Evolutionary conservation across 2,329 filamentous ascomycete genomes (phyloP).

Genomic region (Pyricularia pennisetigena): DNA sequence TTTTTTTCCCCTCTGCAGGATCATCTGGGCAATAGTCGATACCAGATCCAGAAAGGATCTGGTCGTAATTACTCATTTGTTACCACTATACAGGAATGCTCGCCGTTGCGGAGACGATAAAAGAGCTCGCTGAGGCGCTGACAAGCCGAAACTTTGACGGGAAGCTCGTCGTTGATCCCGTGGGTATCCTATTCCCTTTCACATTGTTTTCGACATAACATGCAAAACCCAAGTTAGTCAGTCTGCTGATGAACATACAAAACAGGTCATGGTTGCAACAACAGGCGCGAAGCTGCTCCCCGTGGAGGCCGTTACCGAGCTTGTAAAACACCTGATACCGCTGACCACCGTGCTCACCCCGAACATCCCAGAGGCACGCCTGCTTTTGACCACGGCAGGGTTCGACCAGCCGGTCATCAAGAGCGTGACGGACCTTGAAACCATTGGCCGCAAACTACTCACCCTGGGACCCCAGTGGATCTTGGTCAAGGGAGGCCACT

Average conservation of each 20-base stretch:
- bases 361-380: constrained; percentile 64
- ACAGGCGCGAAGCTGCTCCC: constrained; percentile 64
- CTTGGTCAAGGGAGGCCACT: constrained; percentile 82
- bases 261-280: constrained; percentile 83
- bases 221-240: background rate
- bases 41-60: background rate
- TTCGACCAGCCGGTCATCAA: constrained; percentile 28
- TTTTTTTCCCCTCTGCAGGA: background rate
- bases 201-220: background rate
- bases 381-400: constrained; percentile 49
- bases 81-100: constrained; percentile 59
- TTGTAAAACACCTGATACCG: constrained; percentile 53
- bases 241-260: background rate
- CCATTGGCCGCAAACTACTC: constrained; percentile 56
- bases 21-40: background rate
- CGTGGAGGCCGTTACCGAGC: constrained; percentile 47
- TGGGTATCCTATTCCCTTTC: constrained; percentile 28
- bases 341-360: constrained; percentile 62
- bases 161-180: constrained; percentile 63
- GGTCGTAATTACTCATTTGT: background rate
- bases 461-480: constrained; percentile 68
- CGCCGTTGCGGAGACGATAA: constrained; percentile 60
- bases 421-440: constrained; percentile 55
- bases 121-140: constrained; percentile 57
- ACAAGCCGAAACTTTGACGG: constrained; percentile 40